Base-by-base conservation (phyloP, 768 basidiomycete species). In the Lactarius akahatsu region DNA sequence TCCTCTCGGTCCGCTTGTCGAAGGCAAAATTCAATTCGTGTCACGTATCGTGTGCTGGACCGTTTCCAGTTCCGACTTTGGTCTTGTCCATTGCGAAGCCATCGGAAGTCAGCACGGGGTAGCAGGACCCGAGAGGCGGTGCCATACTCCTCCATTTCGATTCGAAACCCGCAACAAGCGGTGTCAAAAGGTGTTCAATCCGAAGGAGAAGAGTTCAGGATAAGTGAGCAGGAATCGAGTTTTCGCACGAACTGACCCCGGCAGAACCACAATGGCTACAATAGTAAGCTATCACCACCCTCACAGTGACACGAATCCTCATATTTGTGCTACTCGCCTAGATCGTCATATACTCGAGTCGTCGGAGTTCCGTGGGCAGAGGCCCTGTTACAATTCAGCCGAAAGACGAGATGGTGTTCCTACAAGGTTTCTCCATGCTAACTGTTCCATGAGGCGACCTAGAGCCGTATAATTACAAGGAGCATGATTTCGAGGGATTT, bases 361-460 rank as follows among this genome's bases (percentile, higher is more conserved):
- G 10, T 32, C 65, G 16, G 57, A 47, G 30, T 38, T 47, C 45
- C 26, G 18, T 64, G 57, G 38, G 18, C 30, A 2, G 34, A 23
- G 26, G 34, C 9, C 6, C 34, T 58, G 26, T 26, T 13, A 57
- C 60, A 36, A 30, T 50, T 26, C 28, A 40, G 20, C 28, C 34
- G 32, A 36, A 20, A 23, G n/a, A 23, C 36, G 18, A 45, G 23
- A 23, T 34, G 28, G 3, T 1, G 15, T 26, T 52, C 26, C 61
- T 56, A 34, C 45, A 6, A 56, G 26, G 23, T n/a, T 62, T 62
- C 56, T 30, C 30, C 38, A 50, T 23, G 4, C 30, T 15, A 20
- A 28, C 20, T 16, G 57, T 45, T 59, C 58, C 36, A 47, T 56
- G 62, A 67, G 62, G 66, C 47, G 57, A 63, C 61, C 26, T 43